Evolutionary conservation across 2,329 filamentous ascomycete species (phyloP), one percentile per base, ranked within the genome.

Genomic region (Ascochyta pisi): DNA sequence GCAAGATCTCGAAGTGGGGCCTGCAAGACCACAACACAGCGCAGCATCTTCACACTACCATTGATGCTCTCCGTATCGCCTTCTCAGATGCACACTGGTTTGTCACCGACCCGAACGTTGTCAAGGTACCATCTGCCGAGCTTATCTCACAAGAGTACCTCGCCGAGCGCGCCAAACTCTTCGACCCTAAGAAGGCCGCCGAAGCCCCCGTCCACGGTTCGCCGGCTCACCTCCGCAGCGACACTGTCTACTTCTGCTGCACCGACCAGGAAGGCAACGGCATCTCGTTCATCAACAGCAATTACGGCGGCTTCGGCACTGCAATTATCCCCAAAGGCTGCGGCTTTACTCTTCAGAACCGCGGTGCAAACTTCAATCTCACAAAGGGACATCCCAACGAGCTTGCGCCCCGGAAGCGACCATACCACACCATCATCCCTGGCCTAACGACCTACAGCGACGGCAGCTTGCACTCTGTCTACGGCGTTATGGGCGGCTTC

Each of bases 381-480:
- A 78, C 84, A 23, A 74, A 82, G 0, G 79, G 79, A 1, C 93
- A 96, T 70, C 92, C 93, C 1, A 98, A 98, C 70, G 83, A 82
- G 19, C 81, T 96, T 13, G 90, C 86, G 7, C 91, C 92, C 0
- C 81, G 87, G 31, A 98, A 98, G 80, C 79, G 95, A 41, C 95
- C 95, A 0, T 99, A 98, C 77, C 95, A 98, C 76, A 99, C 95
- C 50, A 98, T 99, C 74, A 99, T 99, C 67, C 94, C 95, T 0
- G 94, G 90, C 0, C 84, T 98, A 75, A 86, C 94, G 16, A 98
- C 95, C 0, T 92, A 95, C 64, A 78, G 79, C 4, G 92, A 96
- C 65, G 85, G 86, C 24, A 88, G 84, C 44, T 78, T 98, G 53
- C 91, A 96, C 74, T 89, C 86, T 4, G 90, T 96, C 0, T 97